Evolutionary conservation across 2,329 filamentous ascomycete genomes (phyloP), one percentile per base, ranked within the genome.

Genomic region (Botrytis hyacinthi): DNA sequence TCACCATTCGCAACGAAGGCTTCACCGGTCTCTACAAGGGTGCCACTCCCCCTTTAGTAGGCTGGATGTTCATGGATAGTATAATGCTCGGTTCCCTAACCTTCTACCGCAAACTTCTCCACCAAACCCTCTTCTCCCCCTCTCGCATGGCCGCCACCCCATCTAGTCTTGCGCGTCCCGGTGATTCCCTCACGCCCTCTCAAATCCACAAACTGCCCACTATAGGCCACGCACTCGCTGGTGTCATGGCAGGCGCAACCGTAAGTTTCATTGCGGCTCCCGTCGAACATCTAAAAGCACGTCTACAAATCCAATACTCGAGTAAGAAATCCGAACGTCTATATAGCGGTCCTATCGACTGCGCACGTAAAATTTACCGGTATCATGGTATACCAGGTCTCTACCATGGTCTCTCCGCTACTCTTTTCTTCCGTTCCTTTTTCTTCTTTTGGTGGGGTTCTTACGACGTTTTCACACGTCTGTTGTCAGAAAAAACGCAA

Each of bases 361-460:
- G 94, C 81, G 82, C 91, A 54, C 84, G 83, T 77, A 95, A 94
- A 83, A 90, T 93, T 63, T 88, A 88, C 80, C 79, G 81, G n/a
- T 81, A 84, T 69, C 94, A 98, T 81, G 95, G 96, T 63, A 79
- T 98, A 4, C 81, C 83, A 35, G 96, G 95, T 51, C 82, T 99
- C 12, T 99, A 95, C 82, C 94, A 94, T 81, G 96, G 96, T 0
- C 87, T 99, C 20, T 85, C 84, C 54, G 93, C 96, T 1, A 98
- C 96, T 0, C 85, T 98, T 67, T 83, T 98, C 66, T 98, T 98
- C 85, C 89, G 96, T 29, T 90, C 90, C 22, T 97, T 95, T 84
- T 99, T 99, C 86, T 98, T 97, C 87, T 96, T 92, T 85, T 98
- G 95, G 95, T 99, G 96, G 96, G 91, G 91, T n/a, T 92, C 90